Conservation (phyloP, 1,284 basidiomycete species). For the Trametes pubescens region DNA sequence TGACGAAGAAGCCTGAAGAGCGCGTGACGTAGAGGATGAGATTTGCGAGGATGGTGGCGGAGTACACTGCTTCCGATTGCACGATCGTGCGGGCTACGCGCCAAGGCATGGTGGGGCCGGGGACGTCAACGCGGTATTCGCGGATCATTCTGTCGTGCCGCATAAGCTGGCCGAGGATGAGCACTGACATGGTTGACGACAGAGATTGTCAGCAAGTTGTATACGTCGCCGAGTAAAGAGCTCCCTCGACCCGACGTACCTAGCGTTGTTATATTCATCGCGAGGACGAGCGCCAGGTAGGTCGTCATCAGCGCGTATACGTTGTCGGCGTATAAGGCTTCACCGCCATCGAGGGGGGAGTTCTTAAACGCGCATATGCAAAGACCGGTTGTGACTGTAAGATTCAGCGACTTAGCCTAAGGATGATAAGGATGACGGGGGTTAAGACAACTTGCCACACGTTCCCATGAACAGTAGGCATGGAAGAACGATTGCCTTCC, state of each 20-base stretch:
- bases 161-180: not conserved
- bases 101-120: not conserved
- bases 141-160: not conserved
- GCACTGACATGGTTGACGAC: not conserved
- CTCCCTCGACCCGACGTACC: not conserved
- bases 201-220: not conserved
- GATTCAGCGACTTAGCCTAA: not conserved
- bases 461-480: not conserved
- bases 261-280: not conserved
- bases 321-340: not conserved
- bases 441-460: not conserved
- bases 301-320: not conserved
- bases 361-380: not conserved
- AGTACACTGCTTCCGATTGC: slow-evolving; percentile 10
- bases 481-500: not conserved
- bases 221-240: not conserved
- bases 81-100: not conserved
- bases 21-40: not conserved
- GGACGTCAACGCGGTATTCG: not conserved
- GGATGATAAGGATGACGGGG: not conserved
- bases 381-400: not conserved
- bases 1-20: not conserved
- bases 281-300: not conserved
- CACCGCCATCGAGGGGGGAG: not conserved
- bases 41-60: slow-evolving; percentile 1